These are phyloP conservation scores for Rhynchospora tenuis DNA, from an alignment of 176 grass and related monocot species.

Conservation along the genomic window DNA sequence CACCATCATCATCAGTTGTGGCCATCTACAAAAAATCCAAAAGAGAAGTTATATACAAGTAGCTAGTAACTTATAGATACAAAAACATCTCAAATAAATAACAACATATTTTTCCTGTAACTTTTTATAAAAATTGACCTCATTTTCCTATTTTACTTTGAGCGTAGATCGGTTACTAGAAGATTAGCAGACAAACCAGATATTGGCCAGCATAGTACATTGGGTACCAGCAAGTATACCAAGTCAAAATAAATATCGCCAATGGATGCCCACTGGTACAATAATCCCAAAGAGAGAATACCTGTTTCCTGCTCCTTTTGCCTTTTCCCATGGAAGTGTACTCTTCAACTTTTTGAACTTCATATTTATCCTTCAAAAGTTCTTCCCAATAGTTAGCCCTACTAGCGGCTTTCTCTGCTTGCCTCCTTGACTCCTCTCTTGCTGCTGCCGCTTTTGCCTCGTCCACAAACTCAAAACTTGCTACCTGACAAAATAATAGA, in stretches of 20 bases:
- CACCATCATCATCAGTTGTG: conserved; percentile 76
- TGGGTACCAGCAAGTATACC: conserved; percentile 6
- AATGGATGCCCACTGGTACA: conserved; percentile 2
- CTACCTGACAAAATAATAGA: conserved; percentile 46
- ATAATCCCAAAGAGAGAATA: conserved; percentile 21
- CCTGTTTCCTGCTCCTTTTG: conserved; percentile 98
- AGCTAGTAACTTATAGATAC: neutral
- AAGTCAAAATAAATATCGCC: conserved; percentile 19
- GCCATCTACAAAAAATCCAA: conserved; percentile 59
- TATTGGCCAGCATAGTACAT: neutral
- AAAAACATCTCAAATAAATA: conserved; percentile 1
- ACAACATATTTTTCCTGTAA: neutral
- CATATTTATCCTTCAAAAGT: conserved; percentile 69
- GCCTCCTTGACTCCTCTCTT: conserved; percentile 77
- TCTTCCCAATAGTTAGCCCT: conserved; percentile 90
- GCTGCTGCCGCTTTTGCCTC: conserved; percentile 85
- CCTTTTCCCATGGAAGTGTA: conserved; percentile 94
- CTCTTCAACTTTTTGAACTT: conserved; percentile 84
- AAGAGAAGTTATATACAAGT: conserved; percentile 6
- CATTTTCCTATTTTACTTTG: neutral
- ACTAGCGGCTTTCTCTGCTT: conserved; percentile 46
- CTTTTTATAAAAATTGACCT: neutral
- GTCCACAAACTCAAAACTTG: conserved; percentile 91
- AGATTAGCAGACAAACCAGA: neutral
- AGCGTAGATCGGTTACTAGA: neutral